Base-by-base conservation (phyloP, 768 basidiomycete species). In the Suillus lakei region DNA sequence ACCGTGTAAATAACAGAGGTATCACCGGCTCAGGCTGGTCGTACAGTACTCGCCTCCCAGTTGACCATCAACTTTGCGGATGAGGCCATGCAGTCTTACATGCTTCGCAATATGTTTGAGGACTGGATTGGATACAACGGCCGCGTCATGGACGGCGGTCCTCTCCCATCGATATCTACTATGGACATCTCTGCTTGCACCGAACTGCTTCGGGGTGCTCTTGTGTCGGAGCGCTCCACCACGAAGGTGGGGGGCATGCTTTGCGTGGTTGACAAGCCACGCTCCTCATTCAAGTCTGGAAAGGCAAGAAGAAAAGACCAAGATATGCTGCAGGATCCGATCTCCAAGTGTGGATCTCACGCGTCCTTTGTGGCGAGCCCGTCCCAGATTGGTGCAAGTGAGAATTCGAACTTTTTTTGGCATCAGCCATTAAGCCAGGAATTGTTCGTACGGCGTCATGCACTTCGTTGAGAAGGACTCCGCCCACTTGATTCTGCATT, bases 1-100 rank as follows among this genome's bases (percentile, higher is more conserved):
- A 65, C 64, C n/a, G 39, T 39, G 39, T 62, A 54, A 30, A 39
- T 39, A 62, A 51, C 70, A 96, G 95, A 74, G 96, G 96, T 48
- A 88, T 96, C 66, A 95, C 95, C 12, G 91, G 90, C 32, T 94
- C 96, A 3, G 95, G 95, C 18, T 95, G 96, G 76, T 88, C 92
- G 0, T 85, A 86, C 55, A 91, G 86, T 64, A 79, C 89, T 32
- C 86, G 88, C 36, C 86, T 97, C 32, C 80, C 97, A 62, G 80
- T 90, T 44, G 86, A 88, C 72, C 70, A 87, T 92, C 81, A 96
- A 97, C 78, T 96, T 95, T 72, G 77, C 87, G 1, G 91, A 95
- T 74, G 95, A 96, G 74, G 70, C 95, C 54, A 69, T 95, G 0
- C 92, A 96, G 60, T 93, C 92, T 3, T 95, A 91, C 71, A 78